Conservation (phyloP, 2,329 filamentous ascomycete genomes). For the Sordariomycetes sp. region DNA sequence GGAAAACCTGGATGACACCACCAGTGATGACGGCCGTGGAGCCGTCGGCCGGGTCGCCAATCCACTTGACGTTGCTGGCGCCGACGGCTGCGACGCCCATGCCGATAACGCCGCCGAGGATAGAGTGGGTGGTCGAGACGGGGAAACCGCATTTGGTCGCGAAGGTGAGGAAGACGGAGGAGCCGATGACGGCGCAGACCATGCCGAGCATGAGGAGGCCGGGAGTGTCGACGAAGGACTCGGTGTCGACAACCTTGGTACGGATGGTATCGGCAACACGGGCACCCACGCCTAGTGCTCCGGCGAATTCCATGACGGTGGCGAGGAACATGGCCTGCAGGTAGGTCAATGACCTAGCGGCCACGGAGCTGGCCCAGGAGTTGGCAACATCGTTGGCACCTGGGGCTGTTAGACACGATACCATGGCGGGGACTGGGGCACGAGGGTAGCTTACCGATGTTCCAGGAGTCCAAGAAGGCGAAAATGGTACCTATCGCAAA, state of each 20-base stretch:
- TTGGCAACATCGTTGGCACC: conserved; percentile 61
- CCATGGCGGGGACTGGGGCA: background rate
- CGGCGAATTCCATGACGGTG: conserved; percentile 51
- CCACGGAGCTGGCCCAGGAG: conserved; percentile 65
- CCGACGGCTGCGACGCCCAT: conserved; percentile 47
- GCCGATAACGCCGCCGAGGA: conserved; percentile 48
- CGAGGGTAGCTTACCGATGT: conserved; percentile 35
- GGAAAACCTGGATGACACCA: conserved; percentile 49
- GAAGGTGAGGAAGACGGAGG: conserved; percentile 44
- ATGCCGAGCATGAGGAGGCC: conserved; percentile 47
- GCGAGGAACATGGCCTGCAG: conserved; percentile 48
- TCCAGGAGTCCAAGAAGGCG: conserved; percentile 56
- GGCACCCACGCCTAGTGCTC: conserved; percentile 48
- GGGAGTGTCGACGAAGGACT: conserved; percentile 33
- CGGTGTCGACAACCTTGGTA: conserved; percentile 43
- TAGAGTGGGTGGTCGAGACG: conserved; percentile 51
- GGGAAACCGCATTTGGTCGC: conserved; percentile 44
- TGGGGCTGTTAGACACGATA: conserved; percentile 7
- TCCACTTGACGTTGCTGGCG: conserved; percentile 40
- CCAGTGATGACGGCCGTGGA: conserved; percentile 24
- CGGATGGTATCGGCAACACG: conserved; percentile 52
- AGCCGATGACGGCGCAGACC: conserved; percentile 42
- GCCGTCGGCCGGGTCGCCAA: conserved; percentile 25
- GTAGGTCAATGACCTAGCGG: conserved; percentile 54
- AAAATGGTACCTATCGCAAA: conserved; percentile 56